Evolutionary conservation across 1,284 basidiomycete genomes (phyloP).

Genomic region (Thelephora terrestris): DNA sequence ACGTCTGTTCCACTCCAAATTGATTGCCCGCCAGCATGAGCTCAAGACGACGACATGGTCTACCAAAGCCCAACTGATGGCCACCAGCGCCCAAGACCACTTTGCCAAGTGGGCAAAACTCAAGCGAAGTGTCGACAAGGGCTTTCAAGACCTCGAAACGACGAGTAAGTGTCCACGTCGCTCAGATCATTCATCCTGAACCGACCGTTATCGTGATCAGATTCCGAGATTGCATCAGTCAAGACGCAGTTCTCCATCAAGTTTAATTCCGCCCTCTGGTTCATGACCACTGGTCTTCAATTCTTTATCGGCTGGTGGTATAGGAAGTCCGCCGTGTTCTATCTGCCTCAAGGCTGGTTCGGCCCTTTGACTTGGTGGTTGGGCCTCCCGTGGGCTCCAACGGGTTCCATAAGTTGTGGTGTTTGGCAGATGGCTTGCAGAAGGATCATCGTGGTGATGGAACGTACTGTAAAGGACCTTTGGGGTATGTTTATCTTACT

Average conservation of each 20-base stretch:
- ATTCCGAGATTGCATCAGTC: slow-evolving; percentile 54
- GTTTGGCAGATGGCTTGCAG: slow-evolving; percentile 88
- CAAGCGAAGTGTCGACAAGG: slow-evolving; percentile 85
- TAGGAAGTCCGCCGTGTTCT: slow-evolving; percentile 82
- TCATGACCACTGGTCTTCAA: slow-evolving; percentile 76
- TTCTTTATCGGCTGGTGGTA: slow-evolving; percentile 85
- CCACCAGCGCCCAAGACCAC: slow-evolving; percentile 93
- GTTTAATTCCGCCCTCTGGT: slow-evolving; percentile 71
- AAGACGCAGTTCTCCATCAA: slow-evolving; percentile 61
- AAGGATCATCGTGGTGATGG: slow-evolving; percentile 62
- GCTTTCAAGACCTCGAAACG: slow-evolving; percentile 87
- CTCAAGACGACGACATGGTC: slow-evolving; percentile 72
- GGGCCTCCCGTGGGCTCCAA: slow-evolving; percentile 73
- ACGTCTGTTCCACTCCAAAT: slow-evolving; percentile 48
- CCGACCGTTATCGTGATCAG: slow-evolving; percentile 30
- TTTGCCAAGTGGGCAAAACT: slow-evolving; percentile 99
- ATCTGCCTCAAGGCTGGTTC: slow-evolving; percentile 81
- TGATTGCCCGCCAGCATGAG: slow-evolving; percentile 45
- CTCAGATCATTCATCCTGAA: slow-evolving; percentile 3
- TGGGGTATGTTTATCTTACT: not conserved
- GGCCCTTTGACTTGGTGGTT: slow-evolving; percentile 78
- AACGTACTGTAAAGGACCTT: slow-evolving; percentile 57
- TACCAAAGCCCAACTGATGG: slow-evolving; percentile 78
- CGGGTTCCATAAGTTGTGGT: slow-evolving; percentile 81
- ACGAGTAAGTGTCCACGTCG: slow-evolving; percentile 60